Evolutionary conservation across 371 early-diverging fungal species (phyloP), one percentile per base, ranked within the genome.

Genomic region (Apophysomyces trapeziformis): DNA sequence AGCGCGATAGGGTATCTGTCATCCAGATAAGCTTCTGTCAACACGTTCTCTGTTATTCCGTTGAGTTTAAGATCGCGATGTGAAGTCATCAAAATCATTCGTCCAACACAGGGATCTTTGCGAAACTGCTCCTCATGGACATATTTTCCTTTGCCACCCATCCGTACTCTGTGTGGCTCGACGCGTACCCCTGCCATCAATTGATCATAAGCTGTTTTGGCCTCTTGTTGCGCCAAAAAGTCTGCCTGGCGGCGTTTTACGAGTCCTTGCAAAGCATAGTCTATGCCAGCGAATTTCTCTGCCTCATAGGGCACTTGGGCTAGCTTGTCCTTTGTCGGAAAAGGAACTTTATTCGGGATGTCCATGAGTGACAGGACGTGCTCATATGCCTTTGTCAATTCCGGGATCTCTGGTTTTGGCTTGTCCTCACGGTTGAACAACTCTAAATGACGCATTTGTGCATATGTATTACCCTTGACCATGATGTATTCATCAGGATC

Each of bases 131-230:
- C 62, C 7, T 60, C 47, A 1, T 64, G 63, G 11, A 71, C 66
- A 50, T 67, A 37, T 58, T 71, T 74, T 16, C 75, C 75, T 56
- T 68, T 71, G 5, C 75, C 75, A 1, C 75, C 71, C 44, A 74
- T 43, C n/a, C 75, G 71, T 43, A 66, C 45, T 14, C 68, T 64
- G 32, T 74, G 75, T 4, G 75, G 71, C 21, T 2, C 39, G 3
- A 69, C 67, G 0, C 8, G 35, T 0, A 4, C 8, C 4, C 69
- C 67, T 1, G 12, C 46, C 54, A 71, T 14, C 7, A 74, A 58
- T 1, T 7, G 18, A 2, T 56, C 44, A 67, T 71, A 74, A 3
- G 58, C 69, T 0, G 7, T 7, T 7, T 26, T 9, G 0, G 71
- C 75, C 41, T 75, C 67, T 2, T 16, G 21, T n/a, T 71, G 54